A percentile compares a stretch with the other conserved stretches of the same genome.
Conservation (phyloP, 139 green algal genomes). For the Axilococcus clingmanii region DNA sequence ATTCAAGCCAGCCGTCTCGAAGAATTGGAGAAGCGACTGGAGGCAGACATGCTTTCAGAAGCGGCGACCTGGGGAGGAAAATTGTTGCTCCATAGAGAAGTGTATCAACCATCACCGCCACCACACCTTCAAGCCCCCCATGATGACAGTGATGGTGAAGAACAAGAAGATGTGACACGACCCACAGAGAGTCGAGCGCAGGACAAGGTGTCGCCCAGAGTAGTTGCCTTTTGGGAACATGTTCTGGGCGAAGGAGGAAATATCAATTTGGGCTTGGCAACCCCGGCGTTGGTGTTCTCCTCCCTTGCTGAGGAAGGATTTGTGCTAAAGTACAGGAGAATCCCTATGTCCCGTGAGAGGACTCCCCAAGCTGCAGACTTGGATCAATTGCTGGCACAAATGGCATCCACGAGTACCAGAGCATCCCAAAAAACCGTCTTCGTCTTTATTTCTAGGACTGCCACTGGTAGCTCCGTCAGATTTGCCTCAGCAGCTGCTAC, state of each 20-base stretch:
- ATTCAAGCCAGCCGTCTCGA: slow-evolving; percentile 48
- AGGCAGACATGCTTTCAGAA: slow-evolving; percentile 46
- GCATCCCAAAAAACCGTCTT: slow-evolving; percentile 31
- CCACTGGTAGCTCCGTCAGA: slow-evolving; percentile 52
- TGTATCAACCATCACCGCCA: slow-evolving; percentile 5
- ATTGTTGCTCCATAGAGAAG: slow-evolving; percentile 68
- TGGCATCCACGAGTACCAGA: slow-evolving; percentile 21
- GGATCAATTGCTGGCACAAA: slow-evolving; percentile 48
- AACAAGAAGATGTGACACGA: slow-evolving; percentile 35
- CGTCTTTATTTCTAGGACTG: slow-evolving; percentile 62
- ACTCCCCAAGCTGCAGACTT: slow-evolving; percentile 69
- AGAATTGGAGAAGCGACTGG: slow-evolving; percentile 36
- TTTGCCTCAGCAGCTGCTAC: slow-evolving; percentile 44
- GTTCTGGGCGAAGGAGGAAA: slow-evolving; percentile 25
- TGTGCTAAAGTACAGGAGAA: slow-evolving; percentile 54
- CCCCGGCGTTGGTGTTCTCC: slow-evolving; percentile 38
- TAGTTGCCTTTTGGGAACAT: slow-evolving; percentile 38
- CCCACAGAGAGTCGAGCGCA: slow-evolving; percentile 31
- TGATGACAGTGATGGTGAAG: not conserved
- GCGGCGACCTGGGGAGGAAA: slow-evolving; percentile 43
- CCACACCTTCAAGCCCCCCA: not conserved
- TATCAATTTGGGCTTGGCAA: slow-evolving; percentile 31
- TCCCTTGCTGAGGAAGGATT: slow-evolving; percentile 51
- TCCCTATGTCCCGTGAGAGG: slow-evolving; percentile 78
- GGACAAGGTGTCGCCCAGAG: too few relatives aligned